A percentile compares a stretch with the other conserved stretches of the same genome.
phyloP scores from a whole-genome alignment of 495 filamentous ascomycete genomes.

The Tetracladium marchalianum region DNA sequence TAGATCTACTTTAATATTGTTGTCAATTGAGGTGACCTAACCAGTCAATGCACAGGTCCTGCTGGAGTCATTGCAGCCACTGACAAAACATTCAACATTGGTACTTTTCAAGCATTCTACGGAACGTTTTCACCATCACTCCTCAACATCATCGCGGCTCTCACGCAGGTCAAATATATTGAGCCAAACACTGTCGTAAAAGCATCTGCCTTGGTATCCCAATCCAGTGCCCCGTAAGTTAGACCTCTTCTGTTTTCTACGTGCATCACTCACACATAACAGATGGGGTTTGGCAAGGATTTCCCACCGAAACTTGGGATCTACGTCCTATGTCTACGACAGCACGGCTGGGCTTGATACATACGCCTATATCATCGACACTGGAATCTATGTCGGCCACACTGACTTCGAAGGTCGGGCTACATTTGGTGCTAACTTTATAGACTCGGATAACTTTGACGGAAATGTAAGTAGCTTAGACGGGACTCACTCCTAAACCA shows the following conservation, averaged over 20 bases:
- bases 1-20: no score
- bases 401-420: conserved; percentile 48
- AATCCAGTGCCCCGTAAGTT: conserved; percentile 38
- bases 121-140: no score
- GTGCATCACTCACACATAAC: no score
- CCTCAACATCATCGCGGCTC: conserved; percentile 13
- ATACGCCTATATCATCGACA: conserved; percentile 47
- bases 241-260: no score
- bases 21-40: no score
- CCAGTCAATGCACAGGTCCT: no score
- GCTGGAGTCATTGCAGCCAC: no score
- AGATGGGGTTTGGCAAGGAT: conserved; percentile 42
- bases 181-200: conserved; percentile 25
- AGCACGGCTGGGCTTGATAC: conserved; percentile 38
- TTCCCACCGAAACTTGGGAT: conserved; percentile 34
- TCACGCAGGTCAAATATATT: conserved; percentile 24
- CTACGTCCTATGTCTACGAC: conserved; percentile 48
- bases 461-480: conserved; percentile 12
- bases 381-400: conserved; percentile 40
- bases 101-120: no score
- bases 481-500: no score
- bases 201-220: conserved; percentile 29
- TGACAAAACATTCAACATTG: no score
- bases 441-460: conserved; percentile 28
- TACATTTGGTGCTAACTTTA: conserved; percentile 42